phyloP scores from a whole-genome alignment of 108 stramenopile species.

The Mediolabrus comicus region DNA sequence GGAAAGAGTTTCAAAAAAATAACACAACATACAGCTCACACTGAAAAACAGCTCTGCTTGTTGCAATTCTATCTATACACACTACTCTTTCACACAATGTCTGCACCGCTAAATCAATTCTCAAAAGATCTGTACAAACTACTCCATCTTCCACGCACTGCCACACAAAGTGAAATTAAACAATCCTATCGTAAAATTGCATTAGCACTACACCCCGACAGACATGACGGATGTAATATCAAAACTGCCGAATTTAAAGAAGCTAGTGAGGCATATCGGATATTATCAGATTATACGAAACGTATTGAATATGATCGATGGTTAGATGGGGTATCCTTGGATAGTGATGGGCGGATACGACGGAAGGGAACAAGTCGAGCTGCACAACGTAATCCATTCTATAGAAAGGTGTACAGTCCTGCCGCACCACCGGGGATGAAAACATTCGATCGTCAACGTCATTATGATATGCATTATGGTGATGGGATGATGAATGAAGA shows the following conservation, averaged over 20 bases:
- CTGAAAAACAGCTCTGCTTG: too few relatives aligned
- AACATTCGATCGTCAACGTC: constrained; percentile 71
- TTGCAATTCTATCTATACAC: too few relatives aligned
- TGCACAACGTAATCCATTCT: constrained; percentile 56
- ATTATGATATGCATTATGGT: constrained; percentile 89
- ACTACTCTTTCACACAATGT: too few relatives aligned
- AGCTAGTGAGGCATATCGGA: constrained; percentile 72
- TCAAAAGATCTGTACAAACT: constrained; percentile 50
- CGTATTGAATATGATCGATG: constrained; percentile 52
- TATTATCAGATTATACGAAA: constrained; percentile 44
- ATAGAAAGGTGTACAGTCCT: constrained; percentile 82
- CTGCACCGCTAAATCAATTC: constrained; percentile 15
- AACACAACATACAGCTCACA: too few relatives aligned
- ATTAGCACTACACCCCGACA: constrained; percentile 73
- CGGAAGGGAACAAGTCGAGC: constrained; percentile 40
- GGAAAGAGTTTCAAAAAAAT: too few relatives aligned
- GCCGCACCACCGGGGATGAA: constrained; percentile 71
- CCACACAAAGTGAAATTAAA: constrained; percentile 74
- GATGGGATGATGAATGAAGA: constrained; percentile 81
- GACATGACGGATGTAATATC: constrained; percentile 52
- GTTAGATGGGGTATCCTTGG: constrained; percentile 20
- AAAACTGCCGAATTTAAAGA: constrained; percentile 70
- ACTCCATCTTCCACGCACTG: constrained; percentile 50
- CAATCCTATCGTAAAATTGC: constrained; percentile 74
- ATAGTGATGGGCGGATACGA: constrained; percentile 7